These are phyloP conservation scores for Eutrema salsugineum DNA, from an alignment of 441 rosid genomes.

Conservation along the genomic window DNA sequence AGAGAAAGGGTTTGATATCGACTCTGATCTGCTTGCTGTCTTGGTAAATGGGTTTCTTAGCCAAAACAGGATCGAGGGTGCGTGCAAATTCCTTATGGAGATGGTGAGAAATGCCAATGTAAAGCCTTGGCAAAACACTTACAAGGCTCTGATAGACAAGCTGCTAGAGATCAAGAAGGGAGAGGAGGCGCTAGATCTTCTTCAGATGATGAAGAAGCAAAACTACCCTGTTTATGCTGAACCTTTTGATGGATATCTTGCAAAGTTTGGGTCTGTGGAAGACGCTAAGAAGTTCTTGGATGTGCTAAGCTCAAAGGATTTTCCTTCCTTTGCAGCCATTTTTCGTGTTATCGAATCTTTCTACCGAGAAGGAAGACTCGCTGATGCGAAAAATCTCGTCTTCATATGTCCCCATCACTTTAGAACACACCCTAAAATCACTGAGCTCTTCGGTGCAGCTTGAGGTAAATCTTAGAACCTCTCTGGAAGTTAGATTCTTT, in stretches of 20 bases:
- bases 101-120: conserved; percentile 48
- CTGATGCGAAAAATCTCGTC: conserved; percentile 74
- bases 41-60: conserved; percentile 58
- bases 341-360: conserved; percentile 51
- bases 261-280: conserved; percentile 68
- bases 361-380: conserved; percentile 66
- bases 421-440: conserved; percentile 54
- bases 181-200: conserved; percentile 74
- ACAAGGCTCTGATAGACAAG: conserved; percentile 59
- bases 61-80: conserved; percentile 63
- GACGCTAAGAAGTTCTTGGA: conserved; percentile 69
- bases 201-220: conserved; percentile 64
- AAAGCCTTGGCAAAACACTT: conserved; percentile 86
- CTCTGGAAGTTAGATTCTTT: neutral
- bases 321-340: conserved; percentile 60
- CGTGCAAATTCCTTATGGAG: conserved; percentile 53
- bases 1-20: conserved; percentile 49
- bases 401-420: conserved; percentile 74
- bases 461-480: neutral
- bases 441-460: conserved; percentile 54
- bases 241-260: conserved; percentile 58
- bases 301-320: conserved; percentile 54
- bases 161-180: conserved; percentile 65
- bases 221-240: conserved; percentile 55
- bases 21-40: conserved; percentile 65